Base-by-base conservation (phyloP, 2,329 filamentous ascomycete genomes). In the Pyrenophora seminiperda region DNA sequence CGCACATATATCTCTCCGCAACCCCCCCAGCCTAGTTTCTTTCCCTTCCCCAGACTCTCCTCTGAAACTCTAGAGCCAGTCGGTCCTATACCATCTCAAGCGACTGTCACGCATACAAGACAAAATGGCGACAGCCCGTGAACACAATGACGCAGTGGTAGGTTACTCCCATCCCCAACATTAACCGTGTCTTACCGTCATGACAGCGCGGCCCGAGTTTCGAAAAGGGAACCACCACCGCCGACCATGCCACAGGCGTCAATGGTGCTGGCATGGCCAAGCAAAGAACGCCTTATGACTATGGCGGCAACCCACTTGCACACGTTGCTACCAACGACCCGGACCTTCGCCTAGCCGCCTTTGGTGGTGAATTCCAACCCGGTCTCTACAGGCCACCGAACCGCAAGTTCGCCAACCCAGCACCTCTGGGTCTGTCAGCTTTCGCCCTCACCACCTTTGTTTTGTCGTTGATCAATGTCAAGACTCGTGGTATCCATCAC, bases 371-470 rank as follows among this genome's bases (percentile, higher is more conserved):
- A 58, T 78, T 80, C 61, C 78, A 81, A 59, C 78, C 78, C 9
- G 78, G 78, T 72, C 73, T 78, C 15, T 80, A 80, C 73, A 60
- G 60, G 58, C 46, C 69, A 15, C 71, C 71, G 17, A 65, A 60
- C 41, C 73, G 73, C 69, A 81, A 79, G 54, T 76, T 83, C 63
- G 83, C 77, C 66, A 85, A 85, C 67, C 83, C 83, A 38, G 82
- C 82, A 50, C 83, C 83, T 7, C 76, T 85, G 17, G 83, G 83
- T 47, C 77, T 85, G 38, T 79, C 82, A 41, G 83, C 81, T 73
- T 87, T 88, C 71, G 83, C 84, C n/a, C 66, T 85, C 56, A 86
- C 85, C 7, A 86, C 84, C 7, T 86, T 87, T 63, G 77, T 83
- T 11, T 76, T 87, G 44, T 78, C 76, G 4, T 62, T 76, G 40